phyloP scores from a whole-genome alignment of 345 rosid genomes.

The Draba incana region DNA sequence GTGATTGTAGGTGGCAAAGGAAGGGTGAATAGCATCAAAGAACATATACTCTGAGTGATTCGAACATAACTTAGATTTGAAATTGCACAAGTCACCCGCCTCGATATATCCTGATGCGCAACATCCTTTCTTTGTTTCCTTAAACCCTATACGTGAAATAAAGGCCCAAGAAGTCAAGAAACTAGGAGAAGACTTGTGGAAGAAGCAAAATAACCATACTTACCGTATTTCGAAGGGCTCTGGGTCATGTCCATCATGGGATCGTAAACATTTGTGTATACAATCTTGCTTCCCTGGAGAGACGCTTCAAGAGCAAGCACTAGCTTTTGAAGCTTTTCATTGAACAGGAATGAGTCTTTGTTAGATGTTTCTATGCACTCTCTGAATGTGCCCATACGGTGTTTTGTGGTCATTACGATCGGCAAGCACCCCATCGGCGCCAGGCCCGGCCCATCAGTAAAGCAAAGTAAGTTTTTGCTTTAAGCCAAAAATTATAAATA shows the following conservation, averaged over 20 bases:
- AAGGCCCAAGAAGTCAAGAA: background rate
- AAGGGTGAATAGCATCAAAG: conserved; percentile 51
- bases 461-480: too few relatives aligned
- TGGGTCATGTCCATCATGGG: conserved; percentile 49
- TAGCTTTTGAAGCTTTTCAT: conserved; percentile 46
- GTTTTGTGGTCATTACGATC: conserved; percentile 38
- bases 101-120: conserved; percentile 47
- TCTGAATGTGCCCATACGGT: background rate
- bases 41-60: conserved; percentile 44
- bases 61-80: conserved; percentile 32
- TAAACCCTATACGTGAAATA: conserved; percentile 38
- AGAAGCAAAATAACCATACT: background rate
- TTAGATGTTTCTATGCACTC: conserved; percentile 51
- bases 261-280: conserved; percentile 43
- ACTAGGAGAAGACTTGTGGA: background rate
- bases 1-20: conserved; percentile 37
- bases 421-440: conserved; percentile 66
- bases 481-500: too few relatives aligned
- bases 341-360: conserved; percentile 45
- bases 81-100: conserved; percentile 41
- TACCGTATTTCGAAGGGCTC: conserved; percentile 50
- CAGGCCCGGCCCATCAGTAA: too few relatives aligned
- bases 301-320: conserved; percentile 32
- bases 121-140: conserved; percentile 46
- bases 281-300: conserved; percentile 47